Evolutionary conservation across 768 basidiomycete genomes (phyloP), one percentile per base, ranked within the genome.

Genomic region (Podaxis mareebaensis): DNA sequence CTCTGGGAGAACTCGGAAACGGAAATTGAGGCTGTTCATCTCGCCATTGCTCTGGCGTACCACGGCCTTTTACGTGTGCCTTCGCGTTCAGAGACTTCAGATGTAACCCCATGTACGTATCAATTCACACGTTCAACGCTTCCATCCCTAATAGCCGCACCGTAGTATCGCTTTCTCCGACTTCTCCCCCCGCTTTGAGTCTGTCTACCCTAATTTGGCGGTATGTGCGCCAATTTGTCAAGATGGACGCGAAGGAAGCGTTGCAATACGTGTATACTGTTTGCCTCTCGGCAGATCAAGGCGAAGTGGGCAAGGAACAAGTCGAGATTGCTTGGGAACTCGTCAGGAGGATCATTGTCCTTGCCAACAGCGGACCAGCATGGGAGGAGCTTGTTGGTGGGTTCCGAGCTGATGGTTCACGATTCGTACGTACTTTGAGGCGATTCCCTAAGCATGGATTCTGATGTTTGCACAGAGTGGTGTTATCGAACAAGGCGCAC

Each of bases 371-470:
- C 3, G 91, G 91, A 1, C 86, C 89, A 5, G 90, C 83, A 15
- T 99, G 96, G 93, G 92, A 95, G 53, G 92, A 93, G 73, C 85
- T 99, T 17, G 90, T 99, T 2, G 96, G 96, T n/a, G 94, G 93
- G 10, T 92, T 96, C 70, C 82, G 92, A 65, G 79, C 87, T 4
- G 96, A 99, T 67, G 95, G 95, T 3, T 88, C 92, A n/a, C 84
- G 87, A 79, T 92, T 91, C 75, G 93, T 94, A 73, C 70, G 91
- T 86, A 5, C 3, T 17, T 60, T 62, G 17, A 54, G 59, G 33
- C 24, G 51, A 61, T 54, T 51, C 13, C 1, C 39, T 53, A 42
- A 22, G 12, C 10, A 44, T 42, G 39, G 13, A 20, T 30, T 15
- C 59, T 49, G 10, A 36, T 52, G 57, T 63, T 20, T 11, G 40